Conservation (phyloP, 2,329 filamentous ascomycete species). For the Penicillium sp. region DNA sequence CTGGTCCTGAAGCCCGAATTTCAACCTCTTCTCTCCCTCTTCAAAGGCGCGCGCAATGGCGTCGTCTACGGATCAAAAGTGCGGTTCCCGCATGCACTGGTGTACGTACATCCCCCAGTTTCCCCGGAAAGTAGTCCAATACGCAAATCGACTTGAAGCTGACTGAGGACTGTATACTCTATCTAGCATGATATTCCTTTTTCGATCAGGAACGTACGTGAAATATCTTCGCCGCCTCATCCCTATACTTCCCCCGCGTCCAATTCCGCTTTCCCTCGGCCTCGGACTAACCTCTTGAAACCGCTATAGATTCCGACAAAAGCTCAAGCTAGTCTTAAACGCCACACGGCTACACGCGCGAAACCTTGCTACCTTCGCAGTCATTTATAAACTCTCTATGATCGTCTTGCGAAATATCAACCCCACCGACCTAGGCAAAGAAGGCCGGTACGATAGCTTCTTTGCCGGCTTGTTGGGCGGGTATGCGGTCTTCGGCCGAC, state of each 20-base stretch:
- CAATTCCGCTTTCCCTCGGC: constrained; percentile 8
- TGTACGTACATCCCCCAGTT: constrained; percentile 54
- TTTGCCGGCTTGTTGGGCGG: constrained; percentile 85
- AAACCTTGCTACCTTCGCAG: constrained; percentile 89
- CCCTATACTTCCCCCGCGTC: constrained; percentile 1
- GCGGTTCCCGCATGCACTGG: constrained; percentile 95
- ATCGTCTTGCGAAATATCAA: constrained; percentile 68
- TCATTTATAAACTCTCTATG: constrained; percentile 86
- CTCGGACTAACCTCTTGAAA: constrained; percentile 12
- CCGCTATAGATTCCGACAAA: constrained; percentile 67
- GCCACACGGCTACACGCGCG: constrained; percentile 88
- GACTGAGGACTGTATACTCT: constrained; percentile 11
- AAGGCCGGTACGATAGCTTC: constrained; percentile 80
- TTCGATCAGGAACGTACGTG: constrained; percentile 81
- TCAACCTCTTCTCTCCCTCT: constrained; percentile 79
- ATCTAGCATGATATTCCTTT: constrained; percentile 88
- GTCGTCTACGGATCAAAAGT: constrained; percentile 97
- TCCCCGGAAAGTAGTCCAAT: not conserved
- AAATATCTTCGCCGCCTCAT: constrained; percentile 20
- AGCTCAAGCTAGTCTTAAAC: constrained; percentile 75
- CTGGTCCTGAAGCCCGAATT: constrained; percentile 82
- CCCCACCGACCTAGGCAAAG: constrained; percentile 53
- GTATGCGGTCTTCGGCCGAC: constrained; percentile 88
- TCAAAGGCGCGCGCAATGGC: constrained; percentile 96
- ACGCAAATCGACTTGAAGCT: constrained; percentile 10